Evolutionary conservation across 129 eudicot species (phyloP), one percentile per base, ranked within the genome.

Genomic region (Kitagawia praeruptora): DNA sequence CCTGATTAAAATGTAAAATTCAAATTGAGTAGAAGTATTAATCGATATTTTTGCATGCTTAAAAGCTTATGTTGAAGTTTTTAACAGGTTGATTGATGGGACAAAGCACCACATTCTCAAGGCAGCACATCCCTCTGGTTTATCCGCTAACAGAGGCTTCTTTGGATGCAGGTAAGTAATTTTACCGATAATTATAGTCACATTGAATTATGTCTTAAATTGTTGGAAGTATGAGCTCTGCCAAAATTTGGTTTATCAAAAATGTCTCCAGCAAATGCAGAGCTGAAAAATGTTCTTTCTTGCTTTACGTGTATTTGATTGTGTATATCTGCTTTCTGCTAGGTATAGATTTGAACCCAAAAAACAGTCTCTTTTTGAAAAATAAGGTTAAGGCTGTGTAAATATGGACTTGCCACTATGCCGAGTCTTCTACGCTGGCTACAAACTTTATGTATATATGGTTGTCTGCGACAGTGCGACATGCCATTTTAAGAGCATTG

Each of bases 81-180:
- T 51, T 5, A 86, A 44, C 96, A 93, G 97, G 92, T 85, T 95
- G 82, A 90, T 95, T 46, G 98, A 95, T 86, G 94, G 84, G 82
- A 80, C 86, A 27, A 95, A 91, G 89, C 98, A 95, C 82, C 85
- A 89, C 77, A 81, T 95, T 87, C 98, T 95, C 67, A 92, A 90
- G 80, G 90, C 98, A 44, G 98, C 98, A 73, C 97, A 95, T 81
- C 98, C 97, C 81, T 95, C 98, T 85, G 97, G 98, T 78, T 88
- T 95, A 80, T 95, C 98, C 75, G 98, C 97, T 75, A 82, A 95
- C 79, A 86, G 97, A 75, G 98, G 98, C 78, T 95, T 95, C 86
- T 95, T 95, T 85, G 96, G 97, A 78, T 95, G 97, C 97, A 91
- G 96, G 98, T 91, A 72, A 42, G 82, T 84, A 11, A 47, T 8